phyloP scores from a whole-genome alignment of 2,329 filamentous ascomycete species.

The Penicillium vulpinum region DNA sequence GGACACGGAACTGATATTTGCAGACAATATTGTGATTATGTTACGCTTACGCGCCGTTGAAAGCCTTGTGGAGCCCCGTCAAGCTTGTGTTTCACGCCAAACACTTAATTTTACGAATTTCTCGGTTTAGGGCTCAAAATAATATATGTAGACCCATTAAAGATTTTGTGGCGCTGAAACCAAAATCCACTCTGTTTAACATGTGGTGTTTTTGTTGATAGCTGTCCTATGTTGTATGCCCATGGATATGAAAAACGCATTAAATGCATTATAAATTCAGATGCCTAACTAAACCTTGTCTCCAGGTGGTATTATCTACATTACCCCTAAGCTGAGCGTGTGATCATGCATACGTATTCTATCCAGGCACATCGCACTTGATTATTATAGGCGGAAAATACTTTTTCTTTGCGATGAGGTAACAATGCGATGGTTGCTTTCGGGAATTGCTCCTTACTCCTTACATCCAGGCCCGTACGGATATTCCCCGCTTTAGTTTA shows the following conservation, averaged over 20 bases:
- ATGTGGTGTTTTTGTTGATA: neutral
- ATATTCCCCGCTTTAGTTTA: neutral
- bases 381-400: neutral
- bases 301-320: neutral
- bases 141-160: neutral
- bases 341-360: neutral
- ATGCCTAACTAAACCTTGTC: no score
- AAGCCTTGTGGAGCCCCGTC: neutral
- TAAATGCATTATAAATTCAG: neutral
- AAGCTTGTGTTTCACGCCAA: slow-evolving; percentile 9
- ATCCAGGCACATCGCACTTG: neutral
- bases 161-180: neutral
- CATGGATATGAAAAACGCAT: no score
- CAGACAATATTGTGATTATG: neutral
- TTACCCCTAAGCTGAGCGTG: neutral
- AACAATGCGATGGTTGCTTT: neutral
- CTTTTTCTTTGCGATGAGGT: neutral
- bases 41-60: neutral
- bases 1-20: neutral
- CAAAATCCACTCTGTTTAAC: neutral
- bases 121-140: neutral
- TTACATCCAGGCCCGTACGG: neutral
- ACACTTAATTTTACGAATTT: neutral
- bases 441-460: no score
- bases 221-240: no score